Evolutionary conservation across 441 rosid species (phyloP).

Genomic region (Pelargonium fulgidum): DNA sequence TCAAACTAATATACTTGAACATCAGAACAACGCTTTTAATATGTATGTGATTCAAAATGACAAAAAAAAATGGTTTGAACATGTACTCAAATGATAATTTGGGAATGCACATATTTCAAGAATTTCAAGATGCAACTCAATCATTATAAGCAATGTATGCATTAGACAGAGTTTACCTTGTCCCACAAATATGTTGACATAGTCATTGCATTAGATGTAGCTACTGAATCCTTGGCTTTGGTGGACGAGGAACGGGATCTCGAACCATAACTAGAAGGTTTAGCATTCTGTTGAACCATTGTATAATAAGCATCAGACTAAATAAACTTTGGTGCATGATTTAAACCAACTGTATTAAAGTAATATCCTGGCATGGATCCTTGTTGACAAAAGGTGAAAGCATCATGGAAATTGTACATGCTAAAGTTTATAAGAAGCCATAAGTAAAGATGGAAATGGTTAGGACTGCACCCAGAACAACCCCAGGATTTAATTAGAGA

Average conservation of each 20-base stretch:
- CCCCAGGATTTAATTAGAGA: neutral
- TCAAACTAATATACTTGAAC: too few relatives aligned
- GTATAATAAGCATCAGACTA: conserved; percentile 7
- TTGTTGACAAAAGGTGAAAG: neutral
- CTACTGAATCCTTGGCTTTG: conserved; percentile 39
- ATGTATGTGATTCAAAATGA: neutral
- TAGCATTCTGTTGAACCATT: conserved; percentile 44
- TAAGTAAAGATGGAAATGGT: neutral
- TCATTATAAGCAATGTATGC: neutral
- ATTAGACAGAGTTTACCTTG: conserved; percentile 44
- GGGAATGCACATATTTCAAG: neutral
- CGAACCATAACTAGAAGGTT: conserved; percentile 53
- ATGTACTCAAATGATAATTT: neutral
- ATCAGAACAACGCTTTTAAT: neutral
- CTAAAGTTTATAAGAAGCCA: neutral
- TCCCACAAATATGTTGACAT: conserved; percentile 58
- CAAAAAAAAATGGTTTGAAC: too few relatives aligned
- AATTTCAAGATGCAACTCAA: neutral
- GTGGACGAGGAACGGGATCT: conserved; percentile 47
- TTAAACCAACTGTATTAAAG: neutral
- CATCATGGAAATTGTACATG: neutral
- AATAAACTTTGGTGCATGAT: neutral
- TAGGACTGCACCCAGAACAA: neutral
- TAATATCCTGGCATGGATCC: neutral
- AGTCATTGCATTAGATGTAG: conserved; percentile 33